Base-by-base conservation (phyloP, 2,329 filamentous ascomycete species). In the Aspergillus amoenus region DNA sequence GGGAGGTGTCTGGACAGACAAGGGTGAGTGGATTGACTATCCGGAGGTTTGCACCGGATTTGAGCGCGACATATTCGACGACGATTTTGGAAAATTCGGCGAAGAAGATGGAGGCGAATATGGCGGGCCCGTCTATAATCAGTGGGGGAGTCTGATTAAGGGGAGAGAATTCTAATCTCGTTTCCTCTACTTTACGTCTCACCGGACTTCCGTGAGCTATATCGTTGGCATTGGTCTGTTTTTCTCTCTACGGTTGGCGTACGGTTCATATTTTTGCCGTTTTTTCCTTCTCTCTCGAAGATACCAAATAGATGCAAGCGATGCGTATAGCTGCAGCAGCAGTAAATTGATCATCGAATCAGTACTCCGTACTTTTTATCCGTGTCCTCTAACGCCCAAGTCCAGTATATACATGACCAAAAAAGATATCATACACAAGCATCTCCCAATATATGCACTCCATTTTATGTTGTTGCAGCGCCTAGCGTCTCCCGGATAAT, bases 1-100 rank as follows among this genome's bases (percentile, higher is more conserved):
- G n/a, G 81, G 81, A 3, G 82, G 82, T 7, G 68, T 82, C 3
- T 84, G 82, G 82, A 82, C 81, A 0, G 77, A 76, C 12, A 69
- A 73, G n/a, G 73, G 73, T 18, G 71, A 74, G 39, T 84, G 81
- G 81, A 58, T 81, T 21, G 73, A 74, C 0, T 81, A 80, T 70
- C 73, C 73, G 6, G 79, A 82, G 22, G 72, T 82, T 5, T 82
- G 79, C 30, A 68, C 70, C 12, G 74, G 76, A 2, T 69, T 76
- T 21, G 76, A 79, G 32, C 70, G 75, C 7, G 73, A 75, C 34
- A 66, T 82, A 0, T 84, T 84, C 61, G 67, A 70, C 7, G 81
- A 84, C 62, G 76, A 73, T 0, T 71, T 75, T 24, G 81, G 79
- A 0, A 62, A 59, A 1, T 79, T 74, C 71, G 71, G 68, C 0